Evolutionary conservation across 1,139 yeast species (phyloP).

Genomic region (Yamadazyma jaroonii): DNA sequence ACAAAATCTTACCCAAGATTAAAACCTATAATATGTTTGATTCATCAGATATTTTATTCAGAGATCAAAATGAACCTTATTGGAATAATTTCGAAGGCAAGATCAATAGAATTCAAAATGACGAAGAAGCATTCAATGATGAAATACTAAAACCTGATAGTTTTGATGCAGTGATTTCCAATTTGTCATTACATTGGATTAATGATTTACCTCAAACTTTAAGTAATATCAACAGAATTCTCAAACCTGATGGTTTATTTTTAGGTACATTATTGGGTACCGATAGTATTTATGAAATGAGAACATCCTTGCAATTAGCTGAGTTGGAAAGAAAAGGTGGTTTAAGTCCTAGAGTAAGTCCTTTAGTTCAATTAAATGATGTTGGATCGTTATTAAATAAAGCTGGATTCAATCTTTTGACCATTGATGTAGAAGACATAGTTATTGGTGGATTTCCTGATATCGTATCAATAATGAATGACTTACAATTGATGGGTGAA

Average conservation of each 20-base stretch:
- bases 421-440: constrained; percentile 83
- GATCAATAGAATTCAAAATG: constrained; percentile 51
- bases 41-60: constrained; percentile 51
- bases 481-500: constrained; percentile 82
- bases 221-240: constrained; percentile 52
- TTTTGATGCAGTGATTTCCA: constrained; percentile 73
- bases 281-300: constrained; percentile 75
- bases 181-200: constrained; percentile 79
- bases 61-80: constrained; percentile 39
- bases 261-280: constrained; percentile 85
- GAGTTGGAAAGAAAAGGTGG: constrained; percentile 81
- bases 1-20: constrained; percentile 49
- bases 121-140: constrained; percentile 61
- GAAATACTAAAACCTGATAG: constrained; percentile 38
- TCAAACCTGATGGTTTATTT: constrained; percentile 80
- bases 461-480: constrained; percentile 62
- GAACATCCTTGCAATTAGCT: constrained; percentile 79
- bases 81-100: constrained; percentile 43
- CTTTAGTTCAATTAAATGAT: constrained; percentile 76
- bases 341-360: constrained; percentile 76
- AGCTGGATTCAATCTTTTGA: constrained; percentile 76
- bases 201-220: constrained; percentile 73
- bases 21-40: constrained; percentile 67
- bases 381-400: constrained; percentile 69
- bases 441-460: constrained; percentile 80